These are phyloP conservation scores for Celoporthe dispersa DNA, from an alignment of 2,329 filamentous ascomycete genomes.

Conservation along the genomic window DNA sequence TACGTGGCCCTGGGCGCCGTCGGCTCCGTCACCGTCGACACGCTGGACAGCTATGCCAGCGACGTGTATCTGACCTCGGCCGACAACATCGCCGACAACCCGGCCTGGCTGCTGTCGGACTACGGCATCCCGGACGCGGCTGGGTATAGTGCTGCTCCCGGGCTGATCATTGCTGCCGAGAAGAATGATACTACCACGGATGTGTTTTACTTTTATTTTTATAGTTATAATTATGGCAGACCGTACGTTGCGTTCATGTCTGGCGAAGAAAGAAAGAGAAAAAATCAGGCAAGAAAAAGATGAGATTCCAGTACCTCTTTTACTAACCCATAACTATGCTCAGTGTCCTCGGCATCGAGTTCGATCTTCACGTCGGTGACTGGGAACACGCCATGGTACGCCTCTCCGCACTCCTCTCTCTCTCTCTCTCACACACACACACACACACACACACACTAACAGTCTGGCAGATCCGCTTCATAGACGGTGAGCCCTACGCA, in stretches of 20 bases:
- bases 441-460: too few species aligned
- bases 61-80: constrained; percentile 31
- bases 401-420: background rate
- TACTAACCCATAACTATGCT: background rate
- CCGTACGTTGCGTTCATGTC: constrained; percentile 16
- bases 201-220: constrained; percentile 34
- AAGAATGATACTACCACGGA: constrained; percentile 33
- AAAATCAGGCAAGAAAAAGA: background rate
- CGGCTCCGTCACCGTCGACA: constrained; percentile 30
- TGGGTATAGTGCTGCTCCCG: constrained; percentile 32
- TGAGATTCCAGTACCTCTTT: background rate
- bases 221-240: constrained; percentile 33
- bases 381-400: constrained; percentile 36
- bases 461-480: constrained; percentile 32
- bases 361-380: constrained; percentile 36
- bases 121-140: constrained; percentile 29
- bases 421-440: background rate
- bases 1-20: constrained; percentile 17
- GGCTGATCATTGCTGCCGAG: constrained; percentile 32
- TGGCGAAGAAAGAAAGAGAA: background rate
- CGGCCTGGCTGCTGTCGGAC: constrained; percentile 29
- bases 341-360: constrained; percentile 33
- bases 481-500: constrained; percentile 30
- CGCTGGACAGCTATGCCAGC: constrained; percentile 26
- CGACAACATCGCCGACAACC: constrained; percentile 27